Evolutionary conservation across 306 rosid genomes (phyloP).

Genomic region (Malus fusca): DNA sequence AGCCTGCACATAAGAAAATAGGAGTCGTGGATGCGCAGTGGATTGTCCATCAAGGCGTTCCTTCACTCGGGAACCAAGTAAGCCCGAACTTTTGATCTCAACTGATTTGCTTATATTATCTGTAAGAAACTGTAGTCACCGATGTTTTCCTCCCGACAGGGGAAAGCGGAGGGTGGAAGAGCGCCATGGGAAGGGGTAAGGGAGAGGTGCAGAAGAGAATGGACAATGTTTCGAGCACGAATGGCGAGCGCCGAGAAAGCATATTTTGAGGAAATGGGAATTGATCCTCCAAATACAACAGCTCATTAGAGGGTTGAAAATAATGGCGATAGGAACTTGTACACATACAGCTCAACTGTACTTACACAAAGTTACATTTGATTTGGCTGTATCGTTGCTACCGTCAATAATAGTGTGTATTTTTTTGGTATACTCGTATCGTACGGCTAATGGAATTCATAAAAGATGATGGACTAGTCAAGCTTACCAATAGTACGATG

Average conservation of each 20-base stretch:
- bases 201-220: conserved; percentile 65
- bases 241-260: conserved; percentile 57
- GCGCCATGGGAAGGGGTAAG: conserved; percentile 91
- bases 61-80: conserved; percentile 86
- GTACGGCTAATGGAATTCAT: neutral
- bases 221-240: conserved; percentile 67
- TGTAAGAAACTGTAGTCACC: neutral
- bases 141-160: conserved; percentile 33
- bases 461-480: neutral
- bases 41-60: conserved; percentile 77
- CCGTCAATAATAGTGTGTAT: neutral
- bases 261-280: conserved; percentile 29
- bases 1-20: conserved; percentile 76
- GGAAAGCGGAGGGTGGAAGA: conserved; percentile 43
- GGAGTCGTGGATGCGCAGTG: conserved; percentile 91
- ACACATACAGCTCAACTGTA: neutral
- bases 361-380: neutral
- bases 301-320: conserved; percentile 3
- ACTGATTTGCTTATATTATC: neutral
- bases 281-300: conserved; percentile 30
- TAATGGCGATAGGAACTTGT: neutral
- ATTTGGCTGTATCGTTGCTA: neutral
- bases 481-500: neutral
- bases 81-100: neutral
- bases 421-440: neutral